phyloP scores from a whole-genome alignment of 108 stramenopile species.

The Pseudonitzschia delicatissima region DNA sequence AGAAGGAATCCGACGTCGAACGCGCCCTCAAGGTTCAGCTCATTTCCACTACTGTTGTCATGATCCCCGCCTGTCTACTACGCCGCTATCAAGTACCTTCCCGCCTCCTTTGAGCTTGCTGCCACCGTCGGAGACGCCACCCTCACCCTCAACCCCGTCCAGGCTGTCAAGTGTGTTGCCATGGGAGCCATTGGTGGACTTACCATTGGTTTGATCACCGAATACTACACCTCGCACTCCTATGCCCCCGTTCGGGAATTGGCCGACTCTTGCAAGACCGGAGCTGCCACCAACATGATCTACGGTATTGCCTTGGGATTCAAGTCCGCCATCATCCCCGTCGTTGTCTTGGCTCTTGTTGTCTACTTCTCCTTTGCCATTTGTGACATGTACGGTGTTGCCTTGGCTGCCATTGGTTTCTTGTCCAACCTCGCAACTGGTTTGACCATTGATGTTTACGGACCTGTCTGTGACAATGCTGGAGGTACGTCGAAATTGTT shows the following conservation, averaged over 20 bases:
- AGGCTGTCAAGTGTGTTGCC: conserved; percentile 70
- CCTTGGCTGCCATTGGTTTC: conserved; percentile 97
- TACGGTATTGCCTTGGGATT: conserved; percentile 97
- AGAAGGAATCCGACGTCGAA: conserved; percentile 84
- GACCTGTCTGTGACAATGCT: conserved; percentile 98
- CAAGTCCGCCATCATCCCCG: conserved; percentile 97
- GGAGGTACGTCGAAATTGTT: conserved; percentile 69
- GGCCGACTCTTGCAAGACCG: conserved; percentile 93
- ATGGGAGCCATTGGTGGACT: conserved; percentile 95
- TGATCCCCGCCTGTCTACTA: conserved; percentile 90
- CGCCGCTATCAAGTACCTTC: conserved; percentile 81
- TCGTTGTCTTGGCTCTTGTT: conserved; percentile 90
- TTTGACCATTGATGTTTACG: conserved; percentile 98
- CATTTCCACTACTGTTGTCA: conserved; percentile 91
- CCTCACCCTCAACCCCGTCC: conserved; percentile 56
- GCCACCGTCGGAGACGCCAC: conserved; percentile 61
- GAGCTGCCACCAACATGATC: conserved; percentile 98
- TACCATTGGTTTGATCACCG: conserved; percentile 95
- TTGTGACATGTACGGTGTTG: conserved; percentile 95
- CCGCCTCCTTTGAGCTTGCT: conserved; percentile 59
- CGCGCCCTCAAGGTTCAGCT: conserved; percentile 93
- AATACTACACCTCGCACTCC: conserved; percentile 98
- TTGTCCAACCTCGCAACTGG: conserved; percentile 97
- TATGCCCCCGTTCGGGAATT: conserved; percentile 93
- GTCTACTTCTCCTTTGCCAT: conserved; percentile 90